A percentile compares a stretch with the other conserved stretches of the same genome.
These are phyloP conservation scores for Starmerella floricola DNA, from an alignment of 805 yeast species.

Conservation along the genomic window DNA sequence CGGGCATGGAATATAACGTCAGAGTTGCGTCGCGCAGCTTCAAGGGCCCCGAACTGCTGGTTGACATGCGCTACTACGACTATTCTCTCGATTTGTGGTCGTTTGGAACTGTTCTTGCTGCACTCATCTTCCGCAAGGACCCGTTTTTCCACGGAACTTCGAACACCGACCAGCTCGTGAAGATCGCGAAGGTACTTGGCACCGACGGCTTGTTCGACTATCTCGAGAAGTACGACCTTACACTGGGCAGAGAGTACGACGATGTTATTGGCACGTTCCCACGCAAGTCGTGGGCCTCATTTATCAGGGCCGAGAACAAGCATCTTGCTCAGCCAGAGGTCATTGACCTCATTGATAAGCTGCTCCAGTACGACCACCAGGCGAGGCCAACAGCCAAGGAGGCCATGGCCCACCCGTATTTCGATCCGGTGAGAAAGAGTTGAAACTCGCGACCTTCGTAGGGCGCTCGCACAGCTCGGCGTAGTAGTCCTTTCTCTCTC, in stretches of 20 bases:
- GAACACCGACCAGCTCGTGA: conserved; percentile 82
- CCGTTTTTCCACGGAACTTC: conserved; percentile 89
- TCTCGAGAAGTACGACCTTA: conserved; percentile 54
- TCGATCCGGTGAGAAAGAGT: conserved; percentile 31
- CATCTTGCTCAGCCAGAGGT: conserved; percentile 59
- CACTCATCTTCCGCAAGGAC: conserved; percentile 76
- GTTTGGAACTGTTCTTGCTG: conserved; percentile 81
- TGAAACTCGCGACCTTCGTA: no score
- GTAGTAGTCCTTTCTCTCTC: no score
- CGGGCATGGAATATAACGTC: conserved; percentile 79
- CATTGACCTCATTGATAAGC: conserved; percentile 59
- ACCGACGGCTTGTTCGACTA: conserved; percentile 62
- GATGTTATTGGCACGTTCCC: conserved; percentile 57
- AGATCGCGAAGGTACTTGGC: conserved; percentile 78
- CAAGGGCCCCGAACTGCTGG: conserved; percentile 83
- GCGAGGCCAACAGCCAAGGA: conserved; percentile 79
- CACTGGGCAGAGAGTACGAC: conserved; percentile 67
- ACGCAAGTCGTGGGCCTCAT: conserved; percentile 76
- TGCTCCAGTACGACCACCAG: conserved; percentile 75
- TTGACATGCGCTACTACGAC: conserved; percentile 73
- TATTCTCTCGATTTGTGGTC: conserved; percentile 87
- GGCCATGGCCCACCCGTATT: conserved; percentile 68
- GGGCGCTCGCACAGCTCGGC: no score
- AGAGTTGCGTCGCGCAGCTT: conserved; percentile 85
- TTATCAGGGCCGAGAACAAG: conserved; percentile 57